Base-by-base conservation (phyloP, 371 early-diverging fungal genomes). In the Mortierella sp. region DNA sequence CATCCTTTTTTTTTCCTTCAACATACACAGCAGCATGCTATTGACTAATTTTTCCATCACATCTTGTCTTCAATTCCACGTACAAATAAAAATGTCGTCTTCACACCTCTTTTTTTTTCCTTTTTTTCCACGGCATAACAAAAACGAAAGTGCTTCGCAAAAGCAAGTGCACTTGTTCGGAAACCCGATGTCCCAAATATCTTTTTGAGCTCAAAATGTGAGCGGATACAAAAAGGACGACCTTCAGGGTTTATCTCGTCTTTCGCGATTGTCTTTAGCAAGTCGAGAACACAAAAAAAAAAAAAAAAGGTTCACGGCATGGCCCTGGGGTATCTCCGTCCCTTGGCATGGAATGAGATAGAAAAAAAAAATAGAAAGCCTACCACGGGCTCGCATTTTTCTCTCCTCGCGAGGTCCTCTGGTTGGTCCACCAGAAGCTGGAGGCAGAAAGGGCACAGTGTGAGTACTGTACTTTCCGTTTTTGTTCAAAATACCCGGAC, bases 161-260 rank as follows among this genome's bases (percentile, higher is more conserved):
- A 63, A 56, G n/a, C 35, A 6, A 27, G 12, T 14, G 29, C 16
- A 29, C 16, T 32, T 38, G 21, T 18, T 58, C 60, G 63, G 63
- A 35, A 35, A 32, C 35, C 63, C 63, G 63, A 63, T 35, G 29
- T 63, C 56, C 56, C 56, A 29, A 11, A 60, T 27, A n/a, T 7
- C 7, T 11, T 27, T 27, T 51, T 51, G 51, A 51, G 51, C 51
- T 18, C 51, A n/a, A 55, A 55, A 55, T 60, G 38, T 63, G 63
- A 63, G 63, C 63, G 60, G 32, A 60, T 16, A 35, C 1, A 63
- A 63, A 63, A 63, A 63, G 16, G 63, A 63, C 63, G 63, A 63
- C 63, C 63, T 5, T 35, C 35, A 63, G 63, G 63, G 63, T 63
- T 63, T 63, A 63, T 63, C 63, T 63, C 63, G 63, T 63, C 63